Base-by-base conservation (phyloP, 1,284 basidiomycete genomes). In the Puccinia horiana region DNA sequence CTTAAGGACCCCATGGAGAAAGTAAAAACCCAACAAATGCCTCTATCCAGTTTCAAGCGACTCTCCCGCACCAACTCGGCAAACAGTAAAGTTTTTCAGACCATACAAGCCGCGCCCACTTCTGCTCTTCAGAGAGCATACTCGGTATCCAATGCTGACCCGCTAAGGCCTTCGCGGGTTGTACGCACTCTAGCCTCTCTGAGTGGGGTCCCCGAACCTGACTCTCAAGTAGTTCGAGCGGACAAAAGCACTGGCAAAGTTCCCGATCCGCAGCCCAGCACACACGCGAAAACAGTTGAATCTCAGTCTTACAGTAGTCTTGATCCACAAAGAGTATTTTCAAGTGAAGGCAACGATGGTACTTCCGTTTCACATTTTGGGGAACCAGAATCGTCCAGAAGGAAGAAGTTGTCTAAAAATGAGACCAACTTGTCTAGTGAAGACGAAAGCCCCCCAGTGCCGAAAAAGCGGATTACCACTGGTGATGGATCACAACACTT, bases 41-140 rank as follows among this genome's bases (percentile, higher is more conserved):
- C 77, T 42, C 44, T 80, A 58, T 67, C 77, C 32, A 80, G 77
- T 44, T 80, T 80, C 61, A 80, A 80, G 40, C 44, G 65, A 56
- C 37, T 80, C 2, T 72, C 77, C 37, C 61, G 77, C 47, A 70
- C 52, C 40, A 49, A 65, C 77, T 80, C 77, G 8, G 20, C 52
- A 32, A 80, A 42, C 35, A 56, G 54, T 32, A 80, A 80, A 80
- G 37, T 67, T 18, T 58, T 58, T 23, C 77, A 80, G 56, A 70
- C 29, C 37, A 20, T 37, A 23, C 47, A 73, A 54, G 12, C 70
- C 42, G 67, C 63, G 61, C 35, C 49, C 37, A 54, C 42, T 37
- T 42, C 67, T 35, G 26, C 37, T 12, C 42, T 70, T 16, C 47
- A 67, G 26, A 65, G 54, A 44, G 37, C 76, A 26, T 54, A 47